Evolutionary conservation across 129 eudicot species (phyloP).

Genomic region (carrot (Daucus carota)): DNA sequence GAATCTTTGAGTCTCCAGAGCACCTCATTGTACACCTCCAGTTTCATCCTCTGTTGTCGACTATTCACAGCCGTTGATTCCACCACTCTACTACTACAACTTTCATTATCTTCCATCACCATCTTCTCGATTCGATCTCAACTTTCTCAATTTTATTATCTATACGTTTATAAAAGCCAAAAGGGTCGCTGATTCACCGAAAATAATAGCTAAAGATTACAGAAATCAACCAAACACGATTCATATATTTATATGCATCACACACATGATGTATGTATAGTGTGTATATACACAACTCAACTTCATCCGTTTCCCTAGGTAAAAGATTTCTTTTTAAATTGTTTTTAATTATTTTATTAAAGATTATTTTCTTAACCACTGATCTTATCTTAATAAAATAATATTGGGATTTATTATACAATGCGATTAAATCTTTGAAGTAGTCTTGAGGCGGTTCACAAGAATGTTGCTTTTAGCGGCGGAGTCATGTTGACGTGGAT

Average conservation of each 20-base stretch:
- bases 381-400: neutral
- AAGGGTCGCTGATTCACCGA: neutral
- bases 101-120: slow-evolving; percentile 88
- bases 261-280: neutral
- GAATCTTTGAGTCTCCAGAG: slow-evolving; percentile 67
- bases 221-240: neutral
- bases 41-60: slow-evolving; percentile 64
- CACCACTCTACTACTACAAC: slow-evolving; percentile 51
- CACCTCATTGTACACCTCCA: slow-evolving; percentile 87
- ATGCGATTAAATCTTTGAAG: neutral
- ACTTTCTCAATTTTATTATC: neutral
- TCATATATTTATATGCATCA: neutral
- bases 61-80: slow-evolving; percentile 40
- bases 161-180: neutral
- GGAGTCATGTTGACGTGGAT: slow-evolving; percentile 3
- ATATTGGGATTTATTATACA: no score
- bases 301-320: neutral
- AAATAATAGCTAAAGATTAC: neutral
- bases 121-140: slow-evolving; percentile 19
- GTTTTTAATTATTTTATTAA: neutral
- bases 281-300: neutral
- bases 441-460: neutral
- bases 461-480: slow-evolving; percentile 1
- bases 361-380: neutral
- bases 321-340: neutral